These are phyloP conservation scores for Obelidium mucronatum DNA, from an alignment of 192 early-diverging fungal genomes.

Conservation along the genomic window DNA sequence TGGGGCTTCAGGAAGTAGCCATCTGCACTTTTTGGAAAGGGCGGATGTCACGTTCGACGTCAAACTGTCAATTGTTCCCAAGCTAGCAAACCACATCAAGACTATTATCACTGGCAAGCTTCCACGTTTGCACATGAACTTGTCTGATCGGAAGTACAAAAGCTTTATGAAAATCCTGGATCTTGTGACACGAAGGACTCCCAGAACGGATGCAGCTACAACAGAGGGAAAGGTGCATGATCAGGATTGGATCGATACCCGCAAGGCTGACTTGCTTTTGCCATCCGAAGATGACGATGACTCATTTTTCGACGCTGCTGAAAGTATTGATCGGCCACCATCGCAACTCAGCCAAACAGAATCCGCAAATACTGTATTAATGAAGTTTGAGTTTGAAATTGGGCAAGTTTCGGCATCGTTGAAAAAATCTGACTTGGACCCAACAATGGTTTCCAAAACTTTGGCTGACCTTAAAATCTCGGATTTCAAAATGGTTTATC, in stretches of 20 bases:
- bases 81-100: slow-evolving; percentile 74
- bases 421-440: slow-evolving; percentile 58
- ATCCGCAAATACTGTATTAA: slow-evolving; percentile 10
- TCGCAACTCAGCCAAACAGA: slow-evolving; percentile 5
- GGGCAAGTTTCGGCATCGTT: slow-evolving; percentile 71
- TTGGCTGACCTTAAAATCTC: slow-evolving; percentile 76
- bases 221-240: slow-evolving; percentile 15
- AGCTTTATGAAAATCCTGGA: slow-evolving; percentile 84
- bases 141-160: slow-evolving; percentile 94
- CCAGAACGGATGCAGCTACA: neutral
- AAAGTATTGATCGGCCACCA: slow-evolving; percentile 50
- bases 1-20: slow-evolving; percentile 57
- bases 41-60: slow-evolving; percentile 85
- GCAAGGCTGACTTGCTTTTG: slow-evolving; percentile 23
- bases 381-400: slow-evolving; percentile 71
- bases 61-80: slow-evolving; percentile 84
- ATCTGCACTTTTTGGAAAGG: slow-evolving; percentile 85
- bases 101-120: slow-evolving; percentile 81
- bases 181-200: slow-evolving; percentile 50
- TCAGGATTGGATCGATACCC: neutral
- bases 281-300: slow-evolving; percentile 50
- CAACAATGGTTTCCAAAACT: slow-evolving; percentile 47
- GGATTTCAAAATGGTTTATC: slow-evolving; percentile 73
- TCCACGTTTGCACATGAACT: slow-evolving; percentile 84
- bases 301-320: slow-evolving; percentile 63